Evolutionary conservation across 306 rosid genomes (phyloP), one percentile per base, ranked within the genome.

Genomic region (Castanea crenata): DNA sequence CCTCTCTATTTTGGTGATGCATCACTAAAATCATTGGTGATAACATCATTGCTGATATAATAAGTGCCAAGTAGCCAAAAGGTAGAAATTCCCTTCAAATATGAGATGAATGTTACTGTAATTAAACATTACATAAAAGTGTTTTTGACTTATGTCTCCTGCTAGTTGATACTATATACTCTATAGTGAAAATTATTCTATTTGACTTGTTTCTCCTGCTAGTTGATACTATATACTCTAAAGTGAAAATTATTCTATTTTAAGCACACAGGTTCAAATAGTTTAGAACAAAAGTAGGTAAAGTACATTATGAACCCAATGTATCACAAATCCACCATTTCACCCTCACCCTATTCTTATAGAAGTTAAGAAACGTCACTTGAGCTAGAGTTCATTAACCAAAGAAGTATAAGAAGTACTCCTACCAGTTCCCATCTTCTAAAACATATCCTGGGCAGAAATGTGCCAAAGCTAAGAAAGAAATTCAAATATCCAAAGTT

Each of bases 81-180:
- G 27, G 21, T 27, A 29, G 69, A 27, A 14, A 29, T 0, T 38
- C 35, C 19, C 54, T n/a, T 29, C 54, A n/a, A 65, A 78, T 34
- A 63, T 18, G 35, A 49, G 34, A 76, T 79, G 83, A 74, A 83
- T 72, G 63, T 69, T 80, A 77, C 84, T 81, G 79, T 83, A 77
- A 81, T 81, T 57, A 63, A 81, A 81, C 21, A 83, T 69, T 72
- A 82, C 74, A 67, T 8, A 35, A 9, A 3, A 3, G n/a, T 35
- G 41, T 27, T 63, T 59, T 63, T 63, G 20, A 63, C n/a, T 14
- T 29, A 4, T 4, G 35, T 62, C 38, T 49, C 16, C 3, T 3
- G 54, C 12, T 49, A 10, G 4, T 29, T 34, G 14, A 15, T 27
- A 29, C 41, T 29, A 29, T 63, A 15, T 29, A 63, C 31, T 29